Evolutionary conservation across 1,284 basidiomycete genomes (phyloP).

Genomic region (Leccinum holopus): DNA sequence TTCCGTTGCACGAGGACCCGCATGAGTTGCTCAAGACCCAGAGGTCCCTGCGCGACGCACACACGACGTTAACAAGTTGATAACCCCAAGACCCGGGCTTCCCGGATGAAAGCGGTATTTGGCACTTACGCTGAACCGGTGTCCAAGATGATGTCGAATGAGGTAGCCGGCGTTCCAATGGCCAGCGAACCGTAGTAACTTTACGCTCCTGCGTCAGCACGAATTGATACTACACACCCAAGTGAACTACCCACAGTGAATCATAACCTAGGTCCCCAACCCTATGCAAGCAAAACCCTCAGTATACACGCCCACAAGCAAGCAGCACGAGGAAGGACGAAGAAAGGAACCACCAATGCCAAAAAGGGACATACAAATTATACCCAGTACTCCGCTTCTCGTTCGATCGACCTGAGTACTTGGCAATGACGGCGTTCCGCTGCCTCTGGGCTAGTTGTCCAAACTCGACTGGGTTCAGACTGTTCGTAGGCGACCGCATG

Average conservation of each 20-base stretch:
- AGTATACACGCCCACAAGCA: not conserved
- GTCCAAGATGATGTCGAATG: constrained; percentile 47
- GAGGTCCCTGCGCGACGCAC: constrained; percentile 22
- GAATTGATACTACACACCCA: not conserved
- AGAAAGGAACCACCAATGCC: not conserved
- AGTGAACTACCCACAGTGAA: constrained; percentile 23
- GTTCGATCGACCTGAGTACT: constrained; percentile 15
- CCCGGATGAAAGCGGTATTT: not conserved
- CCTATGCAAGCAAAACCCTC: constrained; percentile 14
- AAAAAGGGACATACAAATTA: constrained; percentile 24
- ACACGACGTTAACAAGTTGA: not conserved
- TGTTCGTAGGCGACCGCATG: constrained; percentile 12
- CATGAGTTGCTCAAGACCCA: constrained; percentile 25
- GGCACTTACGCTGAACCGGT: constrained; percentile 54
- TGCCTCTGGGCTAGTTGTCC: constrained; percentile 26
- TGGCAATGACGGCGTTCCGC: constrained; percentile 22
- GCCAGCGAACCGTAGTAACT: constrained; percentile 44
- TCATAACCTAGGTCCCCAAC: constrained; percentile 28
- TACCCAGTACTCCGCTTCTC: constrained; percentile 31
- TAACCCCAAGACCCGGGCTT: not conserved
- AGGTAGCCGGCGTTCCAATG: constrained; percentile 40
- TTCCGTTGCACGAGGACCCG: constrained; percentile 13
- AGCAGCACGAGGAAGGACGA: not conserved
- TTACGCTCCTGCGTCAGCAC: constrained; percentile 1
- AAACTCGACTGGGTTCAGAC: constrained; percentile 11